Conservation (phyloP, 2,329 filamentous ascomycete species). For the Chaetomium sp. region DNA sequence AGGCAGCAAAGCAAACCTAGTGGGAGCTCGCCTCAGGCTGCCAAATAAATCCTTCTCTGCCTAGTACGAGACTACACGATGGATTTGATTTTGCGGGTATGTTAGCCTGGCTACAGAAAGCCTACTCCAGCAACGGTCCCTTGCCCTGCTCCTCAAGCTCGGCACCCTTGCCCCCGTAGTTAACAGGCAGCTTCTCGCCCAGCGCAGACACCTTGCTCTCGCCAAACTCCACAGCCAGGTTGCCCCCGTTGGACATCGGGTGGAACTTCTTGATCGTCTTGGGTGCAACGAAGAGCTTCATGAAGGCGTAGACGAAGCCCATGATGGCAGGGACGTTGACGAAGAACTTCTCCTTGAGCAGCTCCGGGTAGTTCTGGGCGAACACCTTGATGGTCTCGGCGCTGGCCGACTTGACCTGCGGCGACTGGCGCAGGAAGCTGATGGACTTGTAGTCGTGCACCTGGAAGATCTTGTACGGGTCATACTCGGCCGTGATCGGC, state of each 20-base stretch:
- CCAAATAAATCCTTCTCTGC: too few species aligned
- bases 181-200: slow-evolving; percentile 66
- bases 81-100: neutral
- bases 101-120: neutral
- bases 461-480: slow-evolving; percentile 89
- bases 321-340: slow-evolving; percentile 91
- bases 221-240: slow-evolving; percentile 61
- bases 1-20: too few species aligned
- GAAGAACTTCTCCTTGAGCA: slow-evolving; percentile 89
- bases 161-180: slow-evolving; percentile 74
- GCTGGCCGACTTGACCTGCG: slow-evolving; percentile 72
- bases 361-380: slow-evolving; percentile 82
- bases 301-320: slow-evolving; percentile 79
- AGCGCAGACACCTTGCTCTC: slow-evolving; percentile 58
- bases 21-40: too few species aligned
- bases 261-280: slow-evolving; percentile 80
- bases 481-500: slow-evolving; percentile 71
- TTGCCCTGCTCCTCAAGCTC: slow-evolving; percentile 35
- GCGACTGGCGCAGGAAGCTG: slow-evolving; percentile 81
- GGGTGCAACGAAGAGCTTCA: slow-evolving; percentile 73
- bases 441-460: slow-evolving; percentile 91
- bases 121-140: slow-evolving; percentile 33
- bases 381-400: slow-evolving; percentile 82
- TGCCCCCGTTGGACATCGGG: slow-evolving; percentile 72
- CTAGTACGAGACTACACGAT: too few species aligned